Evolutionary conservation across 2,329 filamentous ascomycete genomes (phyloP).

Genomic region (Cadophora sp.): DNA sequence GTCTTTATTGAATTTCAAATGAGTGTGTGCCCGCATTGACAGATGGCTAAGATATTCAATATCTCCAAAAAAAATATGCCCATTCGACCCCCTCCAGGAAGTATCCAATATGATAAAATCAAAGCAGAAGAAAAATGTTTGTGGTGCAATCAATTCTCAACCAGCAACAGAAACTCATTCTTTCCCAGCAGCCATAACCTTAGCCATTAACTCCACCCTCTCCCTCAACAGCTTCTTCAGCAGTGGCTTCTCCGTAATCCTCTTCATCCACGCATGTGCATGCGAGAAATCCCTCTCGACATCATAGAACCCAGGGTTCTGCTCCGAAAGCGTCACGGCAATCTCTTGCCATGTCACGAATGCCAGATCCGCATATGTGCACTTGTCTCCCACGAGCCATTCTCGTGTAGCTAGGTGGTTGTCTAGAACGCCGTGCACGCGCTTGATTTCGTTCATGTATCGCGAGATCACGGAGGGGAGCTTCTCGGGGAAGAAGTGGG

Average conservation of each 20-base stretch:
- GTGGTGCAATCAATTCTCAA: not conserved
- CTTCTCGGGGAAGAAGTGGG: conserved; percentile 31
- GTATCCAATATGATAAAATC: not conserved
- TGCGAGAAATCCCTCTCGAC: conserved; percentile 15
- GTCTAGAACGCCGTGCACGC: conserved; percentile 50
- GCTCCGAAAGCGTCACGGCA: not conserved
- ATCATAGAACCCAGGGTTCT: conserved; percentile 4
- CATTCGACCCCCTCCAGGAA: too few species aligned
- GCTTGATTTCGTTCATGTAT: conserved; percentile 52
- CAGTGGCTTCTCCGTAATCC: conserved; percentile 3
- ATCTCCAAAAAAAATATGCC: too few species aligned
- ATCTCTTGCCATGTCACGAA: conserved; percentile 33
- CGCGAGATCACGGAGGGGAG: conserved; percentile 50
- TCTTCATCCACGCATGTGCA: conserved; percentile 14
- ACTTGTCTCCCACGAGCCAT: conserved; percentile 50
- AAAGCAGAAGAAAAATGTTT: not conserved
- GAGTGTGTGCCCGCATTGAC: too few species aligned
- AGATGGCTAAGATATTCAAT: too few species aligned
- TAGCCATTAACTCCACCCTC: conserved; percentile 4
- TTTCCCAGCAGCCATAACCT: conserved; percentile 11
- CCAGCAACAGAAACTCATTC: not conserved
- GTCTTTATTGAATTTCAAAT: too few species aligned
- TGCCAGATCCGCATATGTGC: conserved; percentile 48
- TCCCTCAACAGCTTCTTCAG: conserved; percentile 18
- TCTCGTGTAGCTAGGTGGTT: conserved; percentile 45